Conservation (phyloP, 345 rosid species). For the Mangifera indica region DNA sequence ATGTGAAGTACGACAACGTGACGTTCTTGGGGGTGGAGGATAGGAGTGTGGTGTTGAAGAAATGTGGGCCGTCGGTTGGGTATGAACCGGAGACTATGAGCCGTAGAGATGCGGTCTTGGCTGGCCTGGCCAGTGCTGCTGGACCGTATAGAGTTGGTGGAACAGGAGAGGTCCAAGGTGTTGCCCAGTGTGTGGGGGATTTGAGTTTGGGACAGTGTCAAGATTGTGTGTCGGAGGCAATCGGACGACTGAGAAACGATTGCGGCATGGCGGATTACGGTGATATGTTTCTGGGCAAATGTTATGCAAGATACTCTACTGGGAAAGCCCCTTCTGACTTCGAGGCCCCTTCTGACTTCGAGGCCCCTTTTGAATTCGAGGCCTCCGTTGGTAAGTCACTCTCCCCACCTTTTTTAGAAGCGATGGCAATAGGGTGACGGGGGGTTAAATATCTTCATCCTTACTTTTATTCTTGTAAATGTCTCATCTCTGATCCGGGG, state of each 20-base stretch:
- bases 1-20: constrained; percentile 67
- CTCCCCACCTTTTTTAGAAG: background rate
- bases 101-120: constrained; percentile 60
- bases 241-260: constrained; percentile 61
- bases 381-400: constrained; percentile 37
- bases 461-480: no score
- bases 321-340: constrained; percentile 38
- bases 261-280: constrained; percentile 67
- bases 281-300: constrained; percentile 75
- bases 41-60: constrained; percentile 60
- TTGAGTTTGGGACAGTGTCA: constrained; percentile 60
- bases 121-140: constrained; percentile 37
- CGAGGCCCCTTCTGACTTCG: no score
- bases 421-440: no score
- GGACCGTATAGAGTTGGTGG: constrained; percentile 72
- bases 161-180: constrained; percentile 71
- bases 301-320: constrained; percentile 71
- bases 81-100: constrained; percentile 52
- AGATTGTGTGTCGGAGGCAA: constrained; percentile 68
- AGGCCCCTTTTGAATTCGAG: no score
- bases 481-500: no score
- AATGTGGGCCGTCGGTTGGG: constrained; percentile 82
- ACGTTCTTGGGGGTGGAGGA: constrained; percentile 79
- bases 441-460: no score
- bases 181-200: constrained; percentile 87